Percentiles rank a stretch among this genome's conserved stretches.
Conservation (phyloP, 805 yeast species). For the Metschnikowia picachoensis region DNA sequence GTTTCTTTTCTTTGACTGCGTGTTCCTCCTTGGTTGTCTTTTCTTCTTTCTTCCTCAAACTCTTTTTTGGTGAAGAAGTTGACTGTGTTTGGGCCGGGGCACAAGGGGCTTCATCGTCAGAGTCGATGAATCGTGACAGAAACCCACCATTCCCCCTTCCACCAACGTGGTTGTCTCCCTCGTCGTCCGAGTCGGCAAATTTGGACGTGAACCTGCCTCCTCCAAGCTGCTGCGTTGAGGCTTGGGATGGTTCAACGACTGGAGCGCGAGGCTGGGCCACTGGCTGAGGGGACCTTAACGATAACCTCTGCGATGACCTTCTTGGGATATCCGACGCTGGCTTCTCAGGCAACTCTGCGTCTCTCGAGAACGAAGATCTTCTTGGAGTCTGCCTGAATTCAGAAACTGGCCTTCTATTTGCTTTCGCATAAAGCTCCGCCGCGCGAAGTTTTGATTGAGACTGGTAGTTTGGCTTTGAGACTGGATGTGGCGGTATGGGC, state of each 20-base stretch:
- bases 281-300: slow-evolving; percentile 7
- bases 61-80: slow-evolving; percentile 9
- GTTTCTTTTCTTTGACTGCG: slow-evolving; percentile 21
- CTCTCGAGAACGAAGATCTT: slow-evolving; percentile 58
- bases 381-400: slow-evolving; percentile 38
- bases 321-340: background rate
- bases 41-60: slow-evolving; percentile 12
- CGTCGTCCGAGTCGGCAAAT: slow-evolving; percentile 63
- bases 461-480: slow-evolving; percentile 32
- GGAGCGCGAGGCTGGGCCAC: background rate
- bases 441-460: slow-evolving; percentile 43
- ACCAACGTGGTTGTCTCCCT: slow-evolving; percentile 19
- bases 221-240: background rate
- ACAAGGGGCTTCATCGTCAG: slow-evolving; percentile 25
- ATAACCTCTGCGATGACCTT: slow-evolving; percentile 6
- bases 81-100: background rate
- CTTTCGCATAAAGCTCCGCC: slow-evolving; percentile 52
- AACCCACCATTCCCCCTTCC: slow-evolving; percentile 14
- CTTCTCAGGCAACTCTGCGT: slow-evolving; percentile 3
- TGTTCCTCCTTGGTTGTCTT: slow-evolving; percentile 8
- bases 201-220: slow-evolving; percentile 44
- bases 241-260: background rate
- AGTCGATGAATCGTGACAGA: slow-evolving; percentile 26
- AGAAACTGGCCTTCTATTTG: slow-evolving; percentile 41
- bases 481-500: slow-evolving; percentile 40